Conservation (phyloP, 2,329 filamentous ascomycete genomes). For the Beauveria sp. region DNA sequence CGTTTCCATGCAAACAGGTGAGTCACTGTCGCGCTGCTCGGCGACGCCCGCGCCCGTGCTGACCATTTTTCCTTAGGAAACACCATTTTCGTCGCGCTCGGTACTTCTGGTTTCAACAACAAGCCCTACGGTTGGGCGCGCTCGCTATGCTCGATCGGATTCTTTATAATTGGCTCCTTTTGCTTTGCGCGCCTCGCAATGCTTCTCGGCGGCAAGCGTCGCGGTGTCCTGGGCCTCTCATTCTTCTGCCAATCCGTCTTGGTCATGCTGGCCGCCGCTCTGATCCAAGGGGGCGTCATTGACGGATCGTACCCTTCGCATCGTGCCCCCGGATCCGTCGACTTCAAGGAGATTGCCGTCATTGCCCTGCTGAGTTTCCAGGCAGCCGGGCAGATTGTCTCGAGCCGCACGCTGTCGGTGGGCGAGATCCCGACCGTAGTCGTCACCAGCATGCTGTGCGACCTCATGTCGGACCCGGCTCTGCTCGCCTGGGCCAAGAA, state of each 20-base stretch:
- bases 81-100: slow-evolving; percentile 55
- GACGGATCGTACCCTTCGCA: slow-evolving; percentile 10
- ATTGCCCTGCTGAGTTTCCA: slow-evolving; percentile 45
- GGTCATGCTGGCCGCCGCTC: slow-evolving; percentile 43
- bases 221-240: slow-evolving; percentile 36
- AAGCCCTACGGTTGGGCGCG: slow-evolving; percentile 44
- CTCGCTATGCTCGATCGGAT: slow-evolving; percentile 41
- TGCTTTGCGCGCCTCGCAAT: slow-evolving; percentile 28
- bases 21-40: neutral
- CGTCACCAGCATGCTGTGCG: slow-evolving; percentile 46
- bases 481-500: slow-evolving; percentile 37
- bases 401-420: slow-evolving; percentile 40
- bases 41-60: neutral
- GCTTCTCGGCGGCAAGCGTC: slow-evolving; percentile 25
- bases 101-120: slow-evolving; percentile 41
- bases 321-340: slow-evolving; percentile 9
- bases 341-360: slow-evolving; percentile 30
- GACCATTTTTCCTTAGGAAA: slow-evolving; percentile 34
- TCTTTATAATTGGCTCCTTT: slow-evolving; percentile 47
- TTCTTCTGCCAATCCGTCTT: slow-evolving; percentile 45
- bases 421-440: slow-evolving; percentile 49
- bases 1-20: slow-evolving; percentile 33
- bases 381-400: slow-evolving; percentile 45
- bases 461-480: slow-evolving; percentile 42
- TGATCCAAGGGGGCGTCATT: slow-evolving; percentile 37